These are phyloP conservation scores for Avicennia marina DNA, from an alignment of 257 asterid genomes.

Conservation along the genomic window DNA sequence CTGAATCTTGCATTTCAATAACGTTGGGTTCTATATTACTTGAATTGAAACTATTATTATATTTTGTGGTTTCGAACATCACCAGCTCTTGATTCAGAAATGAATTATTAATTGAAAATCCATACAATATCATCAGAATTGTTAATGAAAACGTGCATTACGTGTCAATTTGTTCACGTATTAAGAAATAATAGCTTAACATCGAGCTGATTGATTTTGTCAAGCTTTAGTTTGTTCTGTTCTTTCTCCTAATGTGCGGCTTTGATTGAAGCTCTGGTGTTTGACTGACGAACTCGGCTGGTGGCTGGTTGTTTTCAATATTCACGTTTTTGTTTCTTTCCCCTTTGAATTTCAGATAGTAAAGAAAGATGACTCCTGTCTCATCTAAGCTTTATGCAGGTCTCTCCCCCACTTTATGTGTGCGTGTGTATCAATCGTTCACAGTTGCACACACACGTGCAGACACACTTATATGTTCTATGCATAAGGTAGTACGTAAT, in stretches of 20 bases:
- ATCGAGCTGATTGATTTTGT: background rate
- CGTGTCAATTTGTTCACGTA: background rate
- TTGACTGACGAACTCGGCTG: too few relatives aligned
- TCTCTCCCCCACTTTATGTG: slow-evolving; percentile 8
- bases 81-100: background rate
- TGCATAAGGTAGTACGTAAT: background rate
- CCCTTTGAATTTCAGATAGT: slow-evolving; percentile 20
- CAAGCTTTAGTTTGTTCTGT: background rate
- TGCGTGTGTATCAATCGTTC: background rate
- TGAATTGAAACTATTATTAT: background rate
- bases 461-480: background rate
- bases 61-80: background rate
- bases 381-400: slow-evolving; percentile 49
- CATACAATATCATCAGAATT: background rate
- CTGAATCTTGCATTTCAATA: background rate
- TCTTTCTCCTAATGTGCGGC: background rate
- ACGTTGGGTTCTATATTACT: background rate
- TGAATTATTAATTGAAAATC: background rate
- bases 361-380: slow-evolving; percentile 42
- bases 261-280: background rate
- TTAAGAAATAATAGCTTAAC: background rate
- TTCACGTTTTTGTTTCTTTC: background rate
- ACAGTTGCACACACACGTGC: too few relatives aligned
- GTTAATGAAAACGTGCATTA: background rate
- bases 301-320: background rate